Conservation (phyloP, 2,329 filamentous ascomycete species). For the Phaeoacremonium minimum region DNA sequence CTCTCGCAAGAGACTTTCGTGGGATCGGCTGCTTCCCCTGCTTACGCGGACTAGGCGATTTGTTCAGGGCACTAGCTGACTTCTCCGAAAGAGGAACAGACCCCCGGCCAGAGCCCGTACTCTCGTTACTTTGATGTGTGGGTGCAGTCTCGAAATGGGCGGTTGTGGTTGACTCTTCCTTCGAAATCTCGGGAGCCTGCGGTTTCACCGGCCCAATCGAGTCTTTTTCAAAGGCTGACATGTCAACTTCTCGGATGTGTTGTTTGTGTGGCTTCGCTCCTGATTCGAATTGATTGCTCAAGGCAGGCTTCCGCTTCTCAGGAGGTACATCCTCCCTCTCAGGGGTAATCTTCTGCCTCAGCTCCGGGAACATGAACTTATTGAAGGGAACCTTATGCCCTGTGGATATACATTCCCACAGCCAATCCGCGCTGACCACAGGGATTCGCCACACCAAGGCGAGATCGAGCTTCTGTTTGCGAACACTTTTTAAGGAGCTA, state of each 20-base stretch:
- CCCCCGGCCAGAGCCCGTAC: slow-evolving; percentile 4
- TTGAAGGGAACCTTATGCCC: slow-evolving; percentile 42
- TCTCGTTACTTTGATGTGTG: slow-evolving; percentile 22
- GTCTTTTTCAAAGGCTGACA: slow-evolving; percentile 9
- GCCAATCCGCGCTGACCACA: slow-evolving; percentile 77
- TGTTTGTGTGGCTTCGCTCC: slow-evolving; percentile 11
- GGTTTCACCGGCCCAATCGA: slow-evolving; percentile 1
- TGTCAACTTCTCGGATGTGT: slow-evolving; percentile 2
- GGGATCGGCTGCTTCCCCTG: not conserved
- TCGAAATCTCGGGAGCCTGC: not conserved
- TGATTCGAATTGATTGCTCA: no score
- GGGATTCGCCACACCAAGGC: slow-evolving; percentile 73
- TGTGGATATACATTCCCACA: slow-evolving; percentile 73
- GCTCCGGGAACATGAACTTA: slow-evolving; percentile 41
- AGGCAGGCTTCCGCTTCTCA: slow-evolving; percentile 11
- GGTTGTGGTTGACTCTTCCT: slow-evolving; percentile 9
- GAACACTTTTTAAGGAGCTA: slow-evolving; percentile 50
- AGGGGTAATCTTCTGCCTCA: slow-evolving; percentile 24
- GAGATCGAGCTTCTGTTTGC: slow-evolving; percentile 73
- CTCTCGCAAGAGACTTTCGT: slow-evolving; percentile 22
- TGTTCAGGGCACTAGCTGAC: slow-evolving; percentile 35
- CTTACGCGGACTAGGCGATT: slow-evolving; percentile 11
- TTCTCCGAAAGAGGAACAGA: slow-evolving; percentile 33
- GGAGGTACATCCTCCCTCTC: slow-evolving; percentile 2
- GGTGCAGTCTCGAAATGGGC: slow-evolving; percentile 18